Evolutionary conservation across 495 filamentous ascomycete genomes (phyloP).

Genomic region (Trichoderma asperelloides): DNA sequence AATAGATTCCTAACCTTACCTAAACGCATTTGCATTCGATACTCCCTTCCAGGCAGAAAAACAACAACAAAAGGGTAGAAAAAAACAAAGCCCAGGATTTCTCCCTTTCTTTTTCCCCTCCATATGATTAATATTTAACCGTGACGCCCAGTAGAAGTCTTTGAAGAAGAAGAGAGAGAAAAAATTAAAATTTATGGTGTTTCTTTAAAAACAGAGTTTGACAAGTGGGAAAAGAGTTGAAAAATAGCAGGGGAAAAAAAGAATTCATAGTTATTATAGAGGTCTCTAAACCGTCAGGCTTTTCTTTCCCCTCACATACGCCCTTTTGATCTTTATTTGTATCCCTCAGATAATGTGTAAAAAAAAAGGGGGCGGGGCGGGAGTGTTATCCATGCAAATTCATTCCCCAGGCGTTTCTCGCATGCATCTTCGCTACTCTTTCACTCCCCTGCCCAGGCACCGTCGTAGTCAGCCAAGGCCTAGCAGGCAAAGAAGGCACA

Average conservation of each 20-base stretch:
- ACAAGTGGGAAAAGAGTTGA: neutral
- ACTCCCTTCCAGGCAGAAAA: neutral
- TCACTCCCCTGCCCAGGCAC: neutral
- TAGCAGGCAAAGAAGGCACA: neutral
- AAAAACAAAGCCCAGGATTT: neutral
- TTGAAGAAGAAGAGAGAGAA: no score
- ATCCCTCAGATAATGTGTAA: no score
- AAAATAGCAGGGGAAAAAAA: neutral
- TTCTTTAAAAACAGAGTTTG: neutral
- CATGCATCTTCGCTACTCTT: neutral
- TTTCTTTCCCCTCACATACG: neutral
- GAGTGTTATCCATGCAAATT: neutral
- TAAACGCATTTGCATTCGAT: neutral
- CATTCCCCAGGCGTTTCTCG: neutral
- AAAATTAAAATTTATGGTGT: neutral
- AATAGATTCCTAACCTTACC: neutral
- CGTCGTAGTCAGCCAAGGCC: neutral
- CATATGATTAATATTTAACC: neutral
- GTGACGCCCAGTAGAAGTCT: neutral
- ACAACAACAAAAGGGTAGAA: neutral
- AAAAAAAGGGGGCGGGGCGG: no score
- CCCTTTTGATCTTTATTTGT: no score
- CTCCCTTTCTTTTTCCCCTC: neutral
- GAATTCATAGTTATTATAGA: neutral
- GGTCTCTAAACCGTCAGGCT: neutral